Evolutionary conservation across 2,329 filamentous ascomycete genomes (phyloP).

Genomic region (Biscogniauxia mediterranea): DNA sequence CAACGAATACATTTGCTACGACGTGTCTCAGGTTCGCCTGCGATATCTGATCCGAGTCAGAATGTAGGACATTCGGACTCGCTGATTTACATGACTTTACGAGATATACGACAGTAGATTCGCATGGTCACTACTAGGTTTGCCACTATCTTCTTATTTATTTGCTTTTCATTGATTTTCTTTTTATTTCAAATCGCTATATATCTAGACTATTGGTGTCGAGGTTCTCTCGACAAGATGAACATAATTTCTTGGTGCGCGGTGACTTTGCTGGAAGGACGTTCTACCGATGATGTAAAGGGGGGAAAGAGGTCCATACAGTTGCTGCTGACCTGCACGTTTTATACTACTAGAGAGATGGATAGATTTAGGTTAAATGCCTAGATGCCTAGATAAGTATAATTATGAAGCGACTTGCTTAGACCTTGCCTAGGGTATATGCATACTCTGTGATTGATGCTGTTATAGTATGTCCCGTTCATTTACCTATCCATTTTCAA

Average conservation of each 20-base stretch:
- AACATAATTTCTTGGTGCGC: neutral
- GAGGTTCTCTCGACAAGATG: neutral
- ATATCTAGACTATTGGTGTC: neutral
- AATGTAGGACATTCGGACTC: constrained; percentile 37
- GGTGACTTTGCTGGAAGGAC: neutral
- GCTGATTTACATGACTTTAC: neutral
- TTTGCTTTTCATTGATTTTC: neutral
- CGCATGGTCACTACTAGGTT: neutral
- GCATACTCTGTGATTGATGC: too few relatives aligned
- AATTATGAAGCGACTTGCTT: too few relatives aligned
- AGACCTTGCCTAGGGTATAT: too few relatives aligned
- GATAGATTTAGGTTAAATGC: neutral
- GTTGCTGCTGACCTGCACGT: neutral
- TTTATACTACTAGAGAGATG: neutral
- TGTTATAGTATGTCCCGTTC: too few relatives aligned
- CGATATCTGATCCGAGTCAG: constrained; percentile 67
- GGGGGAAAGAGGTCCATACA: neutral
- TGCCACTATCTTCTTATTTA: neutral
- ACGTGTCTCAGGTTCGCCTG: constrained; percentile 66
- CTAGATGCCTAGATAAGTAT: neutral
- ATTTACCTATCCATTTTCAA: too few relatives aligned
- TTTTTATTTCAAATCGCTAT: neutral
- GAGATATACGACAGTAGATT: neutral
- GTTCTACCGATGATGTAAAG: neutral
- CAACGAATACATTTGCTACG: constrained; percentile 74